Evolutionary conservation across 139 green algal species (phyloP).

Genomic region (Yamagishiella unicocca): DNA sequence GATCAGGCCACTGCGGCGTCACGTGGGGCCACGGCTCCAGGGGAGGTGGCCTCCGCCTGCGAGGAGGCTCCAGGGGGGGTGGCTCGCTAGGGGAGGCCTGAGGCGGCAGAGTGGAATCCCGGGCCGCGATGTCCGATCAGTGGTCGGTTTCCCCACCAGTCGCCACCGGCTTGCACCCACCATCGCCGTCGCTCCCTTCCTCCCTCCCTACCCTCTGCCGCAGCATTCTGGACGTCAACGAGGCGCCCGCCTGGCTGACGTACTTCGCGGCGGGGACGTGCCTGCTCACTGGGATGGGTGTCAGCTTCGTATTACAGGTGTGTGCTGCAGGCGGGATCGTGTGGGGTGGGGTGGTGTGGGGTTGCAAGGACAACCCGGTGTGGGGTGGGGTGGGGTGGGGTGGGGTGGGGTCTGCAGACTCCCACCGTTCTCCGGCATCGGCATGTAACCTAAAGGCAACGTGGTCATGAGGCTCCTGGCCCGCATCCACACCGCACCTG

Average conservation of each 20-base stretch:
- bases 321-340: not conserved
- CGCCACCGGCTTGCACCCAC: not conserved
- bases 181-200: not conserved
- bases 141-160: not conserved
- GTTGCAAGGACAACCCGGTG: not conserved
- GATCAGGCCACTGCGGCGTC: not conserved
- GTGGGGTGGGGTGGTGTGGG: not conserved
- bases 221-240: conserved; percentile 66
- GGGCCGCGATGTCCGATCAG: too few relatives aligned
- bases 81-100: not conserved
- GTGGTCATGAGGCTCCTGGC: too few relatives aligned
- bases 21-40: not conserved
- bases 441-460: not conserved
- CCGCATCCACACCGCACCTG: not conserved
- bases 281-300: conserved; percentile 47
- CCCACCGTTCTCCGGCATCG: not conserved
- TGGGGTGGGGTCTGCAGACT: not conserved
- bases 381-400: not conserved
- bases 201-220: not conserved
- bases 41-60: not conserved
- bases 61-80: not conserved
- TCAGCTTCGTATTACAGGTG: conserved; percentile 48
- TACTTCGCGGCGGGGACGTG: conserved; percentile 49
- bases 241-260: conserved; percentile 49
- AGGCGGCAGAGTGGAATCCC: too few relatives aligned